Evolutionary conservation across 768 basidiomycete genomes (phyloP).

Genomic region (Pholiota microspora): DNA sequence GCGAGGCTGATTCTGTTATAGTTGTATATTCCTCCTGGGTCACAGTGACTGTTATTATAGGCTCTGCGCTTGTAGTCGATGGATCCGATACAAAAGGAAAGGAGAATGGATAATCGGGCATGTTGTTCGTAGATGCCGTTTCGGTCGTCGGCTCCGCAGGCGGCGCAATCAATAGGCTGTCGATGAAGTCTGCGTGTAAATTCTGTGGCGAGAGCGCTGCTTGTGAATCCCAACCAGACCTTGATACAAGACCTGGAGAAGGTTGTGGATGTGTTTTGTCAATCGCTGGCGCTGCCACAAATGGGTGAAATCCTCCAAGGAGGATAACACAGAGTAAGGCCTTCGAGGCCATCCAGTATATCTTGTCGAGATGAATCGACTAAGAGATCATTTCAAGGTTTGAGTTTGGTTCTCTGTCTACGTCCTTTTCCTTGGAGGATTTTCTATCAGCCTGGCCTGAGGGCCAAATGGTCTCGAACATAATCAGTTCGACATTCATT

Average conservation of each 20-base stretch:
- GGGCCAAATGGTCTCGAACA: background rate
- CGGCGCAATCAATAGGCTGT: constrained; percentile 11
- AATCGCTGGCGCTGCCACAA: constrained; percentile 7
- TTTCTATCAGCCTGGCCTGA: background rate
- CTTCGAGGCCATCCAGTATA: constrained; percentile 1
- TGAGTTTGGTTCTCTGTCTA: background rate
- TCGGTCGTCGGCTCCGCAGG: background rate
- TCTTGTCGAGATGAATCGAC: background rate
- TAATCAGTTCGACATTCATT: background rate
- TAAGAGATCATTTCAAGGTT: background rate
- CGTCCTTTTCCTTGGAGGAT: background rate
- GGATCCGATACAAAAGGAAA: constrained; percentile 14
- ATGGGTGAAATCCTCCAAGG: background rate
- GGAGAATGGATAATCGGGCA: constrained; percentile 18
- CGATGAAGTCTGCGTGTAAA: constrained; percentile 4
- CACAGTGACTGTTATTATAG: constrained; percentile 15
- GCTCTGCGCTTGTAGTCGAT: background rate
- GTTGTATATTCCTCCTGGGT: constrained; percentile 18
- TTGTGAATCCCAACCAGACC: background rate
- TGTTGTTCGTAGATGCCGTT: background rate
- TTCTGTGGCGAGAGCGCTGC: background rate
- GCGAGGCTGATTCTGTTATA: constrained; percentile 12
- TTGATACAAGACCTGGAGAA: background rate
- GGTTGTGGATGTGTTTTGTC: background rate
- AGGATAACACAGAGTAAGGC: constrained; percentile 6